These are phyloP conservation scores for Solanum arcanum DNA, from an alignment of 257 asterid species.

Conservation along the genomic window DNA sequence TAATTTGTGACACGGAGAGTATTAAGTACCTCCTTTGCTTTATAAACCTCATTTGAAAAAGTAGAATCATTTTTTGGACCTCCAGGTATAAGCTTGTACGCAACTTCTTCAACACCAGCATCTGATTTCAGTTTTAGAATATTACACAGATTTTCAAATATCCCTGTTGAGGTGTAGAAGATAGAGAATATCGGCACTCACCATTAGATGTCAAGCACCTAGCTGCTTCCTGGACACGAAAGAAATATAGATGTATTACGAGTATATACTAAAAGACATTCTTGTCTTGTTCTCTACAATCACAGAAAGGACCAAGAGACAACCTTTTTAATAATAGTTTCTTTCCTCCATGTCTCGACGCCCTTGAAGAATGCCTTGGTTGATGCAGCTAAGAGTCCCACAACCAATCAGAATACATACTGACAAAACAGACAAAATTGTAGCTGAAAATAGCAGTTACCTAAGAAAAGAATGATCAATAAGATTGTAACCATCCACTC, in stretches of 20 bases:
- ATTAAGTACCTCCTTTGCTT: constrained; percentile 19
- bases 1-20: background rate
- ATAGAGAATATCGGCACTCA: constrained; percentile 10
- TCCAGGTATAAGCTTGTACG: constrained; percentile 35
- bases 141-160: background rate
- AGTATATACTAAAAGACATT: background rate
- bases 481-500: constrained; percentile 58
- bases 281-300: background rate
- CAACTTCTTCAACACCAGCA: constrained; percentile 22
- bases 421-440: background rate
- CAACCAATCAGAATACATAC: background rate
- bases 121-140: constrained; percentile 7
- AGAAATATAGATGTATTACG: background rate
- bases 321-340: constrained; percentile 38
- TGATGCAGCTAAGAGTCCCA: constrained; percentile 28
- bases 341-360: constrained; percentile 48
- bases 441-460: constrained; percentile 11
- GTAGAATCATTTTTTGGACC: constrained; percentile 17
- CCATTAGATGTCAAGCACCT: constrained; percentile 22
- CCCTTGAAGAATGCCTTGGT: constrained; percentile 49
- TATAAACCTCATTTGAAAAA: constrained; percentile 9
- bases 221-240: constrained; percentile 30
- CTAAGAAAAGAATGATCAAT: constrained; percentile 44
- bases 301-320: background rate
- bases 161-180: background rate